Base-by-base conservation (phyloP, 805 yeast species). In the Metschnikowia santaceciliae region DNA sequence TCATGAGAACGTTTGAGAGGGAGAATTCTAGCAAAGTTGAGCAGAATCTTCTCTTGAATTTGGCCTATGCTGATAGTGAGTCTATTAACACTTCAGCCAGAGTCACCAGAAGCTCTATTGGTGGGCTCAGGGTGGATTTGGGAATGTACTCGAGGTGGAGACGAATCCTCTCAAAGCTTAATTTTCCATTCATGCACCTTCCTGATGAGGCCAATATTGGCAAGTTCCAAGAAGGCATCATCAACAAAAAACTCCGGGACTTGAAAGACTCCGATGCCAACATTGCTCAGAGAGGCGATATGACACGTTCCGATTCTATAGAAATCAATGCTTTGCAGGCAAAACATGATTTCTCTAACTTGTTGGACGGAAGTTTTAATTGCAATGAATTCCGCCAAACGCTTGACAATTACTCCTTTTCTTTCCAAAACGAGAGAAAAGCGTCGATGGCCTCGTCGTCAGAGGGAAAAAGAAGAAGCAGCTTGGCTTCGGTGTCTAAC, bases 171-270 rank as follows among this genome's bases (percentile, higher is more conserved):
- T 61, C 67, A 47, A 65, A 62, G 58, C 53, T 69, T 17, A 60
- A 59, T 17, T 59, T 80, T 35, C 85, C 85, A 2, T 61, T 79
- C 22, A 79, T 71, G 59, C 55, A 58, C 22, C 62, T 80, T 26
- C 83, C 84, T 1, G 64, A 68, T 2, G 73, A 69, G 15, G 64
- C 60, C 15, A 70, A 66, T 46, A 60, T 67, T 10, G 51, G 57
- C 17, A 54, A 57, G 43, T 57, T 64, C 51, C 65, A 60, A 37
- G 42, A 44, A 14, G 44, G 52, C 13, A 57, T 53, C 35, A 39
- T 62, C 43, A 51, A 54, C 40, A 44, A 42, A 26, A 51, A 46
- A 15, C 42, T 49, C 5, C 35, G 17, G 14, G 47, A 34, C 13
- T 14, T 36, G 22, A 35, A 33, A n/a, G 26, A 11, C 47, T 23